A percentile compares a stretch with the other conserved stretches of the same genome.
phyloP scores from a whole-genome alignment of 2,329 filamentous ascomycete genomes.

The Colletotrichum shisoi region DNA sequence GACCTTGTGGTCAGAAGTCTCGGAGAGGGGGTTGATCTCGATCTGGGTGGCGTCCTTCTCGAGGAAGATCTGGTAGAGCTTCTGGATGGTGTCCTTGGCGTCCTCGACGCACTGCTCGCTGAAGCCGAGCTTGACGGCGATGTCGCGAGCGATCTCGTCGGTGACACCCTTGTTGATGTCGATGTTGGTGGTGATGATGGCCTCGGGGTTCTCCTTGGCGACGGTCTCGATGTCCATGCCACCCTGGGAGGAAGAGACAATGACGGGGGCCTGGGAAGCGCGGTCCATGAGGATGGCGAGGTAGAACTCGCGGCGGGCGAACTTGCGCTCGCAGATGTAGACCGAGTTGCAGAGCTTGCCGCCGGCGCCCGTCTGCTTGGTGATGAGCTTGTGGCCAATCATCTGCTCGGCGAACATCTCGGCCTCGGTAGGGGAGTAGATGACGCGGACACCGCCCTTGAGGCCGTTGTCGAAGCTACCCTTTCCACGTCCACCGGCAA shows the following conservation, averaged over 20 bases:
- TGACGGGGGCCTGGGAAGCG: constrained; percentile 86
- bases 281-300: constrained; percentile 99
- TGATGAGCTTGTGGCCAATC: constrained; percentile 99
- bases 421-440: constrained; percentile 96
- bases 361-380: constrained; percentile 95
- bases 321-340: constrained; percentile 99
- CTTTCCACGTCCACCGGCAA: constrained; percentile 97
- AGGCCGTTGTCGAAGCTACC: constrained; percentile 97
- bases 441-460: constrained; percentile 97
- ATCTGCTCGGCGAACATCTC: constrained; percentile 99
- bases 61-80: constrained; percentile 98
- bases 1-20: constrained; percentile 98
- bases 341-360: constrained; percentile 96
- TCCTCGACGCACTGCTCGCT: constrained; percentile 97
- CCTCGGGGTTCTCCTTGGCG: constrained; percentile 95
- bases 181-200: constrained; percentile 92
- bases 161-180: constrained; percentile 96
- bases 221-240: constrained; percentile 99
- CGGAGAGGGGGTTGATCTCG: constrained; percentile 98
- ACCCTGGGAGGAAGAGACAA: constrained; percentile 96
- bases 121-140: constrained; percentile 93
- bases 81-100: constrained; percentile 95
- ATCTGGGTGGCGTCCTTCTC: constrained; percentile 99
- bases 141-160: constrained; percentile 89
- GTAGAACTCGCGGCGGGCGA: constrained; percentile 98